phyloP scores from a whole-genome alignment of 2,329 filamentous ascomycete species.

The Alternaria brassicae region DNA sequence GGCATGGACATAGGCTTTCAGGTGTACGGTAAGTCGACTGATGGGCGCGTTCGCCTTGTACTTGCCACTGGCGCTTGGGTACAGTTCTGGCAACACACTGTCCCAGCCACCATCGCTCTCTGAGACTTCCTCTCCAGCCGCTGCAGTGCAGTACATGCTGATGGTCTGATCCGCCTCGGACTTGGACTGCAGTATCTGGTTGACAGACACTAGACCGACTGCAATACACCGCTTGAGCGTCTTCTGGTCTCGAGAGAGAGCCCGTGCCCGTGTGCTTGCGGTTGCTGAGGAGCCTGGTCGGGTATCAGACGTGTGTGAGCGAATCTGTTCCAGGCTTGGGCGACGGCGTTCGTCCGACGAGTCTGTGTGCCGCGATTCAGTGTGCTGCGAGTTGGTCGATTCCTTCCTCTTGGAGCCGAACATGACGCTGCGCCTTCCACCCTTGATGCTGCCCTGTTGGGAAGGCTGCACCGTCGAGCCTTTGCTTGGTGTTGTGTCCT shows the following conservation, averaged over 20 bases:
- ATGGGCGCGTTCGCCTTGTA: slow-evolving; percentile 76
- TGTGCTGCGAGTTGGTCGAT: slow-evolving; percentile 34
- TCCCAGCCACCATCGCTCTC: slow-evolving; percentile 73
- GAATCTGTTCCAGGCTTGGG: slow-evolving; percentile 35
- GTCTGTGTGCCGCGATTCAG: slow-evolving; percentile 21
- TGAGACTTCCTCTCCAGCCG: slow-evolving; percentile 37
- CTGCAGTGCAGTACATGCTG: slow-evolving; percentile 74
- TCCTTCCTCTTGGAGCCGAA: slow-evolving; percentile 68
- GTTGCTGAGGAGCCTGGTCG: slow-evolving; percentile 41
- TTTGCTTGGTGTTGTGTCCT: slow-evolving; percentile 37
- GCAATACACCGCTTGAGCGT: slow-evolving; percentile 73
- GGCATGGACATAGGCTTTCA: slow-evolving; percentile 77
- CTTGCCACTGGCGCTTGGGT: slow-evolving; percentile 74
- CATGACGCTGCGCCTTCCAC: slow-evolving; percentile 64
- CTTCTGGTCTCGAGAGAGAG: slow-evolving; percentile 54
- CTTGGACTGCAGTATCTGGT: slow-evolving; percentile 72
- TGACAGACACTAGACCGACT: slow-evolving; percentile 78
- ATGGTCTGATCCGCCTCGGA: slow-evolving; percentile 78
- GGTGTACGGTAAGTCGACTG: slow-evolving; percentile 78
- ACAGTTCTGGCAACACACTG: slow-evolving; percentile 67
- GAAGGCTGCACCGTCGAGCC: slow-evolving; percentile 37
- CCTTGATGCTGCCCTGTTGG: slow-evolving; percentile 48
- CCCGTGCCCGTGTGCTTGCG: slow-evolving; percentile 35
- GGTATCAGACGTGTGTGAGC: slow-evolving; percentile 31
- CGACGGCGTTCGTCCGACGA: slow-evolving; percentile 28